Evolutionary conservation across 2,329 filamentous ascomycete species (phyloP), one percentile per base, ranked within the genome.

Genomic region (Fusarium transvaalense): DNA sequence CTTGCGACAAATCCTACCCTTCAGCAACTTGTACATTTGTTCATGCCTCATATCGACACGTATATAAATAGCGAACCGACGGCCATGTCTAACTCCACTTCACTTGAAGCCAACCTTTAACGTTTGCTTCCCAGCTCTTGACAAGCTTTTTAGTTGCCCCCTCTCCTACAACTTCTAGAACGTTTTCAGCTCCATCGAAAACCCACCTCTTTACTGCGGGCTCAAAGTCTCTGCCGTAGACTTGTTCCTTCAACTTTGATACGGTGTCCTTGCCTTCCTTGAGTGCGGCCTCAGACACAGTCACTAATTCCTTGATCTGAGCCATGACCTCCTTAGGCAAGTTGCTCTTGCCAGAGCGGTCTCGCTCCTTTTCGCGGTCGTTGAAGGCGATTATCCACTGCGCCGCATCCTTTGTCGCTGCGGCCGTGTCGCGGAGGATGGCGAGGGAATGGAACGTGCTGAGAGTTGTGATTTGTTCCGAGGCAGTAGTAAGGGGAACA

Each of bases 341-440:
- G 13, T 74, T 76, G 46, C 76, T 80, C 63, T 77, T 78, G 2
- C 79, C 80, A 1, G 79, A 81, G 8, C 78, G 73, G 46, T 81
- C 80, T 6, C 78, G 75, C 43, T 80, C 79, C 61, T 78, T 81
- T 55, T 80, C 77, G 7, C 76, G 76, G n/a, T 81, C 78, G 45
- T 79, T 78, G 46, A 78, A 78, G 2, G 64, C 46, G 4, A 78
- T 56, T 4, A 82, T 73, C 77, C 81, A 81, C 29, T 76, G 73
- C 3, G 74, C 68, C 0, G 76, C 64, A 7, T 76, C 67, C 39
- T 74, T 76, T 14, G 76, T 71, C 5, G 80, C 81, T 4, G 64
- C 64, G 0, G 80, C 77, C 1, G 78, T 76, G 47, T 83, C 81
- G 17, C 78, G 79, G 23, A 82, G 74, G 38, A 82, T 68, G 10